Evolutionary conservation across 139 green algal genomes (phyloP).

Genomic region (Chlorella vulgaris): DNA sequence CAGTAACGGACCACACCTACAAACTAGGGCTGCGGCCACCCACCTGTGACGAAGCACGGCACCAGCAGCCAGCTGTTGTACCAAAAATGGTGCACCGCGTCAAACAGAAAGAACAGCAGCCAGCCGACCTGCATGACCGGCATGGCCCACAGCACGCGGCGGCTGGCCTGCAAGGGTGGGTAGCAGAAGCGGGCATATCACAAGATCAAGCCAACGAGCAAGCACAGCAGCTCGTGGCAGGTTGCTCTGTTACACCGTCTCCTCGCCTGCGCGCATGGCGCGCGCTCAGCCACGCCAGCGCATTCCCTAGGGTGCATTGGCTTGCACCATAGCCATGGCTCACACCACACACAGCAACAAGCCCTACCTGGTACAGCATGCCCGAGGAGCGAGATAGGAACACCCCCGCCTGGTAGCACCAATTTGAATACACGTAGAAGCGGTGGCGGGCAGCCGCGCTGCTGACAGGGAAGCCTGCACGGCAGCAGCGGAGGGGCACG

Average conservation of each 20-base stretch:
- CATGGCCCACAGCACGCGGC: conserved; percentile 62
- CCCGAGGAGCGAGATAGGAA: conserved; percentile 67
- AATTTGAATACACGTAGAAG: conserved; percentile 66
- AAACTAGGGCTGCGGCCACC: background rate
- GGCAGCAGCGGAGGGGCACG: background rate
- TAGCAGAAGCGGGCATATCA: too few relatives aligned
- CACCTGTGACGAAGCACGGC: conserved; percentile 53
- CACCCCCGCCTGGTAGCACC: conserved; percentile 68
- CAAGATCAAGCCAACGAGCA: background rate
- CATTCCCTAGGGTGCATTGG: background rate
- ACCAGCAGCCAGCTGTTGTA: conserved; percentile 61
- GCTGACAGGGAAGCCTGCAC: conserved; percentile 59
- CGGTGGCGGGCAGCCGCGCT: conserved; percentile 38
- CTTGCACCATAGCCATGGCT: background rate
- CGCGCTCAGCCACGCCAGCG: background rate
- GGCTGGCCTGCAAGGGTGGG: conserved; percentile 44
- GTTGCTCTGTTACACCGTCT: too few relatives aligned
- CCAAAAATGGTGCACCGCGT: conserved; percentile 47
- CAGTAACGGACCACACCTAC: too few relatives aligned
- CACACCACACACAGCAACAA: background rate
- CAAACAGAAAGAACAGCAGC: conserved; percentile 60
- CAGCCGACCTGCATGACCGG: conserved; percentile 56
- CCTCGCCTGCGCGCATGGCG: too few relatives aligned
- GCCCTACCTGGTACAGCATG: conserved; percentile 52
- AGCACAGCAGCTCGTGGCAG: background rate